These are phyloP conservation scores for Suillus tomentosus DNA, from an alignment of 768 basidiomycete species.

Conservation along the genomic window DNA sequence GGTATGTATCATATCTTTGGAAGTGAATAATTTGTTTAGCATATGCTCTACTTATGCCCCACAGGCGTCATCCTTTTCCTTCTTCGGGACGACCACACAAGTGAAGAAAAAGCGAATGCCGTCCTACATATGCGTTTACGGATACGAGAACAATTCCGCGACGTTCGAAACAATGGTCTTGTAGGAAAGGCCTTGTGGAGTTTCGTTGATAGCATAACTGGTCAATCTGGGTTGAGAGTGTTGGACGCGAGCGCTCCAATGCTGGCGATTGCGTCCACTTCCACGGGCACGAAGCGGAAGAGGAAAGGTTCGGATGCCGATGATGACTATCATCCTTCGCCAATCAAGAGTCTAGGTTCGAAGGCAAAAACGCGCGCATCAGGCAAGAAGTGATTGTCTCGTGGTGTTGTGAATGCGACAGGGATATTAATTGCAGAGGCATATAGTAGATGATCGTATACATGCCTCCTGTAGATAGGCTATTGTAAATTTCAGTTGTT, in stretches of 20 bases:
- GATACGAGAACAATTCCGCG: slow-evolving; percentile 57
- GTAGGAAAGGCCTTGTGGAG: slow-evolving; percentile 62
- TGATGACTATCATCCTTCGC: slow-evolving; percentile 51
- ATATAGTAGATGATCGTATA: slow-evolving; percentile 1
- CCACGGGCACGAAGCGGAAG: slow-evolving; percentile 25
- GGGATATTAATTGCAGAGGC: neutral
- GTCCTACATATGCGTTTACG: slow-evolving; percentile 57
- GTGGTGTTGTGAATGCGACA: neutral
- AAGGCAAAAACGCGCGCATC: slow-evolving; percentile 43
- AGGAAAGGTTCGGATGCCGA: slow-evolving; percentile 35
- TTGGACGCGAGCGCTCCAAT: slow-evolving; percentile 23
- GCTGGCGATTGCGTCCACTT: slow-evolving; percentile 12
- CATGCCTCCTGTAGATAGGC: neutral
- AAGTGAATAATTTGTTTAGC: neutral
- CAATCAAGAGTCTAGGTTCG: slow-evolving; percentile 42
- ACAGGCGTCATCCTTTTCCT: slow-evolving; percentile 69
- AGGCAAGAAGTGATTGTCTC: slow-evolving; percentile 27
- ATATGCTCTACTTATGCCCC: slow-evolving; percentile 2
- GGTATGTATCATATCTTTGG: slow-evolving; percentile 42
- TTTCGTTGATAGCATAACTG: slow-evolving; percentile 46
- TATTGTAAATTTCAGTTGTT: slow-evolving; percentile 37
- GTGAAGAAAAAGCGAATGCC: slow-evolving; percentile 52
- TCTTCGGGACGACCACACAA: slow-evolving; percentile 39
- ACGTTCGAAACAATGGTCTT: slow-evolving; percentile 62
- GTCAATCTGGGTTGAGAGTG: slow-evolving; percentile 33